Base-by-base conservation (phyloP, 176 grass and related monocot species). In the Cenchrus fungigraminus region DNA sequence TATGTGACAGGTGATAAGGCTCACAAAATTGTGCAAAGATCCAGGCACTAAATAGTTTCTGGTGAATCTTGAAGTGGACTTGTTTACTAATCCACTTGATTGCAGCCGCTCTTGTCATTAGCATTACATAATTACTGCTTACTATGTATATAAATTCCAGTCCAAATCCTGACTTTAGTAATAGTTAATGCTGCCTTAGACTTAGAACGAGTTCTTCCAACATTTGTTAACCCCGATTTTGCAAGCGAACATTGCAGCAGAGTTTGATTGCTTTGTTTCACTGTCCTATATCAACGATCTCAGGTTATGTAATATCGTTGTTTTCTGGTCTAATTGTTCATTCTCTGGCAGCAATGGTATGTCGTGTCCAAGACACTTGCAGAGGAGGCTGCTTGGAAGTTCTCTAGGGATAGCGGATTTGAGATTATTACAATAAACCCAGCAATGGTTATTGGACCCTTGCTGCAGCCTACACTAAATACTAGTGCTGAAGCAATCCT, bases 391-490 rank as follows among this genome's bases (percentile, higher is more conserved):
- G 89, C 86, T 71, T 94, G 89, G 89, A 87, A 89, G 76, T 89
- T 91, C 65, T 74, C 92, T 51, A 89, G 80, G 81, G 92, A 94
- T 13, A 91, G 85, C 86, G 89, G 70, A 37, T 34, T 89, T 6
- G 80, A 91, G 50, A 82, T 94, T 29, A 22, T 91, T 62, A 91
- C 80, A 15, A 91, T 94, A 72, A 94, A 94, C 45, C 92, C 92
- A 70, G 25, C 79, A 82, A 91, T 94, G 89, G 89, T 94, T 74
- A 87, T 87, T 0, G 89, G 92, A 70, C 86, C 92, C 74, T 77
- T 94, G 61, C 68, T 94, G 64, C 92, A 94, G 84, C 89, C 89
- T 68, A 89, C 89, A 82, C 53, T 94, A 22, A 94, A 94, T 37
- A 86, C 86, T 46, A 94, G 89, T 69, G 65, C 89, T 70, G 89